phyloP scores from a whole-genome alignment of 495 filamentous ascomycete species.

The Margaritispora aquatica region DNA sequence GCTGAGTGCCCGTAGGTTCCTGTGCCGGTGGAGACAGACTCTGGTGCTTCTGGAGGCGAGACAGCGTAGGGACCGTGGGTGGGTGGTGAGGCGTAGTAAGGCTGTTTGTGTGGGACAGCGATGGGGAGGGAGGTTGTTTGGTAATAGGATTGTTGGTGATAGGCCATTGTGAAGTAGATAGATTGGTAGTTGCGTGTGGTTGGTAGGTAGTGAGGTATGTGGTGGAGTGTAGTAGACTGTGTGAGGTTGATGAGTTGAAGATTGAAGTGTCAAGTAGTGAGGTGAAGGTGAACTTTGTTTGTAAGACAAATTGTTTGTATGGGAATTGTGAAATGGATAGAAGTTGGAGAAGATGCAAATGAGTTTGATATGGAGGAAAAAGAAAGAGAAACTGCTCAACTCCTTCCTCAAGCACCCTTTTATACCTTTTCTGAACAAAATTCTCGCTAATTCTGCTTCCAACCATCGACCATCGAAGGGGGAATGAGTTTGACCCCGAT shows the following conservation, averaged over 20 bases:
- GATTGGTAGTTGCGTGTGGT: too few species aligned
- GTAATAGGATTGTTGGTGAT: conserved; percentile 37
- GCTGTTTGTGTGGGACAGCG: conserved; percentile 59
- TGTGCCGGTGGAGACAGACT: conserved; percentile 60
- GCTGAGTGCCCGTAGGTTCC: conserved; percentile 47
- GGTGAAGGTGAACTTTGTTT: conserved; percentile 24
- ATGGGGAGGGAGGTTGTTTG: conserved; percentile 45
- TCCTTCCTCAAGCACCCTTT: conserved; percentile 40
- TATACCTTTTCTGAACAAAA: conserved; percentile 49
- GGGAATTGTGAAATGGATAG: too few species aligned
- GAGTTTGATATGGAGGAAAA: conserved; percentile 39
- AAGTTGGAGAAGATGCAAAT: conserved; percentile 30
- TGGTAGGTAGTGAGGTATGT: too few species aligned
- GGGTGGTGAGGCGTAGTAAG: conserved; percentile 45
- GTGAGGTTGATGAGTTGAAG: too few species aligned
- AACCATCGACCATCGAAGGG: conserved; percentile 29
- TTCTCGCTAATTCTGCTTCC: conserved; percentile 38
- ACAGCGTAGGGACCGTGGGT: conserved; percentile 52
- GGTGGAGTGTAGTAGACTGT: neutral
- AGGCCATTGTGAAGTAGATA: conserved; percentile 17
- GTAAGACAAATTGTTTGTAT: conserved; percentile 21
- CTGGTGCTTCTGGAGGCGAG: conserved; percentile 69
- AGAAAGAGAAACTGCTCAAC: conserved; percentile 51
- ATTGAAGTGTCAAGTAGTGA: conserved; percentile 18
- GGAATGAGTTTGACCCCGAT: conserved; percentile 33